phyloP scores from a whole-genome alignment of 176 grass and related monocot genomes.

The Hyparrhenia diplandra region DNA sequence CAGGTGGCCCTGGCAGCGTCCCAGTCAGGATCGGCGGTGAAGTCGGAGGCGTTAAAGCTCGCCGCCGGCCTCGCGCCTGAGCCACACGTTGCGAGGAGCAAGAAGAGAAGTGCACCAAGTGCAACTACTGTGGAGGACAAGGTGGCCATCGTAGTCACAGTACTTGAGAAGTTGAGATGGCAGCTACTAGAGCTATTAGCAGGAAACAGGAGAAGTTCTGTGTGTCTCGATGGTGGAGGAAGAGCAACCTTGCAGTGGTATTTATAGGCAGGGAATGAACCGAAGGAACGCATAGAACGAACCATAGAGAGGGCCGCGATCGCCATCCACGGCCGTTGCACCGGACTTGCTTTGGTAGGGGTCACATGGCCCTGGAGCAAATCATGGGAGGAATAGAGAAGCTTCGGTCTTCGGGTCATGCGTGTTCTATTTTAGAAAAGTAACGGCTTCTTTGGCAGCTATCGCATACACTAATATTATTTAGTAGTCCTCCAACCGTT shows the following conservation, averaged over 20 bases:
- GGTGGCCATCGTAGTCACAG: background rate
- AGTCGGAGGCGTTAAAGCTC: too few relatives aligned
- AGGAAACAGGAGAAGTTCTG: slow-evolving; percentile 12
- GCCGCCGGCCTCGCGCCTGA: too few relatives aligned
- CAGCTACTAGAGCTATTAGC: background rate
- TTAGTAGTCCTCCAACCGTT: too few relatives aligned
- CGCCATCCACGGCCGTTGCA: slow-evolving; percentile 46
- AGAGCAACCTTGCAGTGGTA: slow-evolving; percentile 10
- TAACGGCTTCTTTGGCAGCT: slow-evolving; percentile 4
- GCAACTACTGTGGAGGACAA: background rate
- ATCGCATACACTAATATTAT: background rate
- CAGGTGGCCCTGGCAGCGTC: too few relatives aligned
- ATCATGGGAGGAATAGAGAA: slow-evolving; percentile 24
- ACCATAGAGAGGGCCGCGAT: slow-evolving; percentile 15
- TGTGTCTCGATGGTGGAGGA: slow-evolving; percentile 25
- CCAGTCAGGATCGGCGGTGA: too few relatives aligned
- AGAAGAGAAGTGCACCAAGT: slow-evolving; percentile 18
- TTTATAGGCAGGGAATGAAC: slow-evolving; percentile 26
- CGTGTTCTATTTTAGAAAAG: slow-evolving; percentile 1
- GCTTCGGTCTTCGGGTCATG: background rate
- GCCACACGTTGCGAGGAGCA: too few relatives aligned
- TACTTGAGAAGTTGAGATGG: background rate
- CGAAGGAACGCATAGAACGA: too few relatives aligned
- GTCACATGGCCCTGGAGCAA: slow-evolving; percentile 48
- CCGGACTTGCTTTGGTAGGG: slow-evolving; percentile 21